phyloP scores from a whole-genome alignment of 2,329 filamentous ascomycete genomes.

The Ilyonectria sp. region DNA sequence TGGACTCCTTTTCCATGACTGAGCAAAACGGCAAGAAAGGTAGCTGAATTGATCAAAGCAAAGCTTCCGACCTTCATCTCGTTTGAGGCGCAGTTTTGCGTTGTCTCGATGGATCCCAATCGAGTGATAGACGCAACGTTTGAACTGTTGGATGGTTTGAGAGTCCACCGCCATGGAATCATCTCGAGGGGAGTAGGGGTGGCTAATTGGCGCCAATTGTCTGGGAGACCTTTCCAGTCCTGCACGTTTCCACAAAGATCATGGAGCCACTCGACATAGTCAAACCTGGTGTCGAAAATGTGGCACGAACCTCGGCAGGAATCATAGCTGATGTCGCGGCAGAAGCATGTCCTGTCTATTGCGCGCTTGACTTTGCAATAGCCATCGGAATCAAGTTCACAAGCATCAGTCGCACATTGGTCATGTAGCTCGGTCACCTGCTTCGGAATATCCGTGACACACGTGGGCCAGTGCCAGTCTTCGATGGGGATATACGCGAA shows the following conservation, averaged over 20 bases:
- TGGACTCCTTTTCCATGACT: background rate
- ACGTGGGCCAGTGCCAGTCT: constrained; percentile 15
- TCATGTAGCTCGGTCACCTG: background rate
- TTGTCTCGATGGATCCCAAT: fast-evolving
- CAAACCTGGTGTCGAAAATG: background rate
- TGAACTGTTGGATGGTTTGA: constrained; percentile 1
- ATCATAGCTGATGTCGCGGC: constrained; percentile 9
- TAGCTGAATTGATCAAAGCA: constrained; percentile 11
- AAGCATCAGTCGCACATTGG: constrained; percentile 12
- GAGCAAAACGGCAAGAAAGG: constrained; percentile 9
- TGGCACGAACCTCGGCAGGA: constrained; percentile 13
- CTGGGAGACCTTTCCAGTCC: constrained; percentile 14
- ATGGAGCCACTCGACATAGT: constrained; percentile 12
- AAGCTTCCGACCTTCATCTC: constrained; percentile 20
- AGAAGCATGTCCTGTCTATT: constrained; percentile 12
- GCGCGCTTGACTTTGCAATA: constrained; percentile 11
- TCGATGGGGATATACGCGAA: constrained; percentile 3
- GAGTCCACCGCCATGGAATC: constrained; percentile 36
- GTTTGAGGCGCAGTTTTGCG: background rate
- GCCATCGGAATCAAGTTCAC: constrained; percentile 8
- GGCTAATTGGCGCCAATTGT: constrained; percentile 13
- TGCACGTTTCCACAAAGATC: constrained; percentile 9
- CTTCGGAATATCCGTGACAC: constrained; percentile 4
- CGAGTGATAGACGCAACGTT: background rate
- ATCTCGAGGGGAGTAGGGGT: constrained; percentile 3